Evolutionary conservation across 495 filamentous ascomycete genomes (phyloP), one percentile per base, ranked within the genome.

Genomic region (Penicillium ochrochloron): DNA sequence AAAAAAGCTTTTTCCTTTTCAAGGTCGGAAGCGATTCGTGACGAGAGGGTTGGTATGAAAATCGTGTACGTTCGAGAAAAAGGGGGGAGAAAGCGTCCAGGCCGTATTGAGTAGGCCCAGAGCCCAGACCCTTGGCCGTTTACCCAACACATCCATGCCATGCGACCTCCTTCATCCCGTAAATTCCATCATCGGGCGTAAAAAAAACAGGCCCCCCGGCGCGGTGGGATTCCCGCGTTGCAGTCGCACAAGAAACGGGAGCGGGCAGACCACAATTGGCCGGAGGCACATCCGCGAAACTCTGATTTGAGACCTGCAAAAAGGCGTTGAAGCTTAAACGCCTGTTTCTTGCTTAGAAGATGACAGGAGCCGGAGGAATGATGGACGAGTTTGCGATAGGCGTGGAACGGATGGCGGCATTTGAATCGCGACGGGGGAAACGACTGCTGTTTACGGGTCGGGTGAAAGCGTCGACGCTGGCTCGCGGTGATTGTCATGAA

Each of bases 401-500:
- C 27, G 48, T 29, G 53, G 53, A 10, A 35, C 31, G 53, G 5
- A 58, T 8, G 3, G 35, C 23, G 37, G 65, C 65, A 60, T 67
- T 68, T 50, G 69, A 65, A 66, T 65, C 62, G 61, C 71, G 67
- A 62, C 66, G 25, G 21, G 27, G 66, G 41, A 60, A 59, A 50
- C 66, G 61, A 56, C 52, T 63, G 56, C 33, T 60, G 61, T 59
- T 66, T 56, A 61, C 65, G 60, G 65, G 53, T 35, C 60, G 65
- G 64, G 33, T 66, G 41, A 50, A 44, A 58, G 66, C 46, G 50
- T 72, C 65, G 54, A 72, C 60, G 55, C 63, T 70, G 60, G 52
- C 65, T 55, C 64, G 44, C 65, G 61, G 62, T 68, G 53, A 61
- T 68, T 70, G 65, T 80, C 69, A 81, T 63, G 74, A 69, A 39